Conservation (phyloP, 208 protist genomes). For the Trypanosoma rangeli region DNA sequence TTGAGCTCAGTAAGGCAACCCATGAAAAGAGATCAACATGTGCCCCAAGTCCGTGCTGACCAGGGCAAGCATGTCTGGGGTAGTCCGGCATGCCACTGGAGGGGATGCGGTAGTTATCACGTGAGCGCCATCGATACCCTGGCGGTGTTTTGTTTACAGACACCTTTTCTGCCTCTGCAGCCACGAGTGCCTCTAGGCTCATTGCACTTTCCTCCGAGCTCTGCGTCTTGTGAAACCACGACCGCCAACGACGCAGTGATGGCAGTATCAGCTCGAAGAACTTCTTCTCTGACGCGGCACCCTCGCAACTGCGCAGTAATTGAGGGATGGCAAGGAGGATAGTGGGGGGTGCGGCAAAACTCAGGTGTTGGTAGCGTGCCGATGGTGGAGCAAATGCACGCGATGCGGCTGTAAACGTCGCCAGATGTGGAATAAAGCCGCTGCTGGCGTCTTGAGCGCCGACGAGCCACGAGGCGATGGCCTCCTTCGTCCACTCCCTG, state of each 20-base stretch:
- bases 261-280: slow-evolving; percentile 63
- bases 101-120: slow-evolving; percentile 44
- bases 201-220: slow-evolving; percentile 29
- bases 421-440: slow-evolving; percentile 66
- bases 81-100: slow-evolving; percentile 88
- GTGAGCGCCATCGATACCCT: slow-evolving; percentile 80
- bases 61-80: slow-evolving; percentile 53
- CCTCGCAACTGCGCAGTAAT: slow-evolving; percentile 45
- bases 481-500: slow-evolving; percentile 77
- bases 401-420: slow-evolving; percentile 35
- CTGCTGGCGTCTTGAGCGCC: slow-evolving; percentile 54
- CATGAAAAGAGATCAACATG: slow-evolving; percentile 86
- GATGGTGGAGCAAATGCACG: slow-evolving; percentile 41
- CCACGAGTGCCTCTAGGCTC: slow-evolving; percentile 10
- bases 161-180: not conserved
- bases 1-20: slow-evolving; percentile 65
- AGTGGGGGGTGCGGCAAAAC: slow-evolving; percentile 56
- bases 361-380: slow-evolving; percentile 59
- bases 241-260: slow-evolving; percentile 53
- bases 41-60: slow-evolving; percentile 54
- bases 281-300: slow-evolving; percentile 37
- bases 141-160: slow-evolving; percentile 22
- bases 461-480: slow-evolving; percentile 72
- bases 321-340: slow-evolving; percentile 63
- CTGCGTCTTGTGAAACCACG: slow-evolving; percentile 80